phyloP scores from a whole-genome alignment of 2,329 filamentous ascomycete species.

The Colletotrichum plurivorum region DNA sequence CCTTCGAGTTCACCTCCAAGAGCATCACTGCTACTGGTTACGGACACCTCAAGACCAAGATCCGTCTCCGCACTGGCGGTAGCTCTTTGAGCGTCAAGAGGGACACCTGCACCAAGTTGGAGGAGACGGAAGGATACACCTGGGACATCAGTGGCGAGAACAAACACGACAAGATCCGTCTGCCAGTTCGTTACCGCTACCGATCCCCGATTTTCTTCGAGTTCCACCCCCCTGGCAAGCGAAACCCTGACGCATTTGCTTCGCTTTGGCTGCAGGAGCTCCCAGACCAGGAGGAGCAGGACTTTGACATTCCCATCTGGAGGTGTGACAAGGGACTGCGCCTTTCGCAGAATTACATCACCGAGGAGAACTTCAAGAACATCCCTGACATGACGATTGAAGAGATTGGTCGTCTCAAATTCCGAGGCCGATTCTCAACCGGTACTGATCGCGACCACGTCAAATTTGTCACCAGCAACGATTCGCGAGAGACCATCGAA shows the following conservation, averaged over 20 bases:
- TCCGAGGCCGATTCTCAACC: conserved; percentile 87
- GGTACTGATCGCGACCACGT: conserved; percentile 91
- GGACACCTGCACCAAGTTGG: conserved; percentile 70
- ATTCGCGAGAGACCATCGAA: conserved; percentile 93
- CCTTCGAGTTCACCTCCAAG: conserved; percentile 87
- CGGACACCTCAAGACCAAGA: conserved; percentile 77
- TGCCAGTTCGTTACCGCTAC: conserved; percentile 93
- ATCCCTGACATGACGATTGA: conserved; percentile 83
- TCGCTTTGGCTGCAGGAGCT: conserved; percentile 90
- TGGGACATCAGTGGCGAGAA: conserved; percentile 64
- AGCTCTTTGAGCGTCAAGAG: conserved; percentile 80
- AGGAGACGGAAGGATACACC: conserved; percentile 66
- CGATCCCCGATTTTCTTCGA: conserved; percentile 92
- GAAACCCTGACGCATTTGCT: conserved; percentile 81
- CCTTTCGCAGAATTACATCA: conserved; percentile 93
- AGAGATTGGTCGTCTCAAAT: conserved; percentile 85
- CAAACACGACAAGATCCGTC: conserved; percentile 67
- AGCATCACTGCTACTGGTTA: conserved; percentile 77
- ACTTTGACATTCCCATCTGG: conserved; percentile 93
- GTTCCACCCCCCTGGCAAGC: conserved; percentile 79
- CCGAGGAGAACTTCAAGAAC: conserved; percentile 78
- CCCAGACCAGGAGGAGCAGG: conserved; percentile 81
- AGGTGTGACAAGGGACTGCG: conserved; percentile 81
- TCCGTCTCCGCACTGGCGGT: conserved; percentile 87
- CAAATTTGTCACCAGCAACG: conserved; percentile 86